Percentiles rank a stretch among this genome's conserved stretches.
Conservation (phyloP, 805 yeast genomes). For the Torulaspora quercuum region DNA sequence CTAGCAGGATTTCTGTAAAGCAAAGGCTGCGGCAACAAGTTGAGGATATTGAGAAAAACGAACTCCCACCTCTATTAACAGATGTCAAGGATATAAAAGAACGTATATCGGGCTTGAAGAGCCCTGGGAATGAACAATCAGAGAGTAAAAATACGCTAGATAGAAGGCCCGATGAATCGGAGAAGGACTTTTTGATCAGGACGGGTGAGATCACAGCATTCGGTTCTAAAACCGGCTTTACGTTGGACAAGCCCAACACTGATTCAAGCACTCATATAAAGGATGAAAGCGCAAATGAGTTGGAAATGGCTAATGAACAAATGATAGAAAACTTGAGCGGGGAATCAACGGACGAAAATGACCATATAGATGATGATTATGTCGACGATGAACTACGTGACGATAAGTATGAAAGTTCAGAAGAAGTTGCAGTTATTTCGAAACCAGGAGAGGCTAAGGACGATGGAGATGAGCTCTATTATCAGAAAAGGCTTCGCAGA, state of each 20-base stretch:
- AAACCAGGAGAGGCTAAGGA: slow-evolving; percentile 44
- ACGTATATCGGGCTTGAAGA: slow-evolving; percentile 40
- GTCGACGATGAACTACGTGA: slow-evolving; percentile 22
- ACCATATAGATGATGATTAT: slow-evolving; percentile 22
- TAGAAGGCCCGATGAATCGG: slow-evolving; percentile 66
- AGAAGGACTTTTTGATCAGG: slow-evolving; percentile 74
- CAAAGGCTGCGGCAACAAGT: slow-evolving; percentile 55
- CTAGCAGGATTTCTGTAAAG: slow-evolving; percentile 65
- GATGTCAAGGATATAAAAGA: slow-evolving; percentile 63
- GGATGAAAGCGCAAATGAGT: slow-evolving; percentile 5
- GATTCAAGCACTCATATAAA: slow-evolving; percentile 18
- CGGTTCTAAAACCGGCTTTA: slow-evolving; percentile 64
- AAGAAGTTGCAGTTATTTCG: slow-evolving; percentile 20
- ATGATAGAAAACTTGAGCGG: slow-evolving; percentile 25
- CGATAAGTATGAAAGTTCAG: slow-evolving; percentile 19
- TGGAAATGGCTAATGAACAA: slow-evolving; percentile 23
- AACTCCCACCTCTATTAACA: slow-evolving; percentile 48
- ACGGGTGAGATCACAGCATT: slow-evolving; percentile 95
- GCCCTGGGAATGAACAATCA: slow-evolving; percentile 13
- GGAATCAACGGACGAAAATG: slow-evolving; percentile 27
- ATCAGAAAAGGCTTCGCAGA: slow-evolving; percentile 52
- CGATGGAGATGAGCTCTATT: slow-evolving; percentile 75
- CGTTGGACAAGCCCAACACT: slow-evolving; percentile 32
- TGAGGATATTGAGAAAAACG: slow-evolving; percentile 45
- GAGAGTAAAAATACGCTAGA: slow-evolving; percentile 19